phyloP scores from a whole-genome alignment of 768 basidiomycete genomes.

The Ephemerocybe angulata region DNA sequence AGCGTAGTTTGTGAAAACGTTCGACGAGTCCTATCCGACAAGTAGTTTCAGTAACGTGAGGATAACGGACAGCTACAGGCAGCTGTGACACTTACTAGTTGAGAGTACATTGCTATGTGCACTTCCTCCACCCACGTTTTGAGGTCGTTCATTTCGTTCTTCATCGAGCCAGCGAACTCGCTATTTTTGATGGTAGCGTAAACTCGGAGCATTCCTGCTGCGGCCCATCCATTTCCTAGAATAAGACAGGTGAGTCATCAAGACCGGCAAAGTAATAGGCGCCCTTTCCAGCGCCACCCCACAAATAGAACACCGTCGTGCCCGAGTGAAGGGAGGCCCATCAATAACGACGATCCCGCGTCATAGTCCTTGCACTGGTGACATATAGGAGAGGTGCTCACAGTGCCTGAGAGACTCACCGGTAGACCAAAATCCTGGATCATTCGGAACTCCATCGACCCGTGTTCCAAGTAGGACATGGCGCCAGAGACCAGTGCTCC shows the following conservation, averaged over 20 bases:
- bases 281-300: no score
- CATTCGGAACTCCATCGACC: constrained; percentile 40
- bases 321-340: no score
- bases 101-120: constrained; percentile 59
- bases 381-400: no score
- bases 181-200: constrained; percentile 79
- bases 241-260: no score
- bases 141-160: constrained; percentile 54
- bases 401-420: constrained; percentile 51
- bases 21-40: constrained; percentile 35
- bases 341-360: no score
- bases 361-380: no score
- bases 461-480: constrained; percentile 70
- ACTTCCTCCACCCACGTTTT: constrained; percentile 72
- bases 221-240: constrained; percentile 83
- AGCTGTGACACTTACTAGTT: constrained; percentile 43
- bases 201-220: no score
- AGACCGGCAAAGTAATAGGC: no score
- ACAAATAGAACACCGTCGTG: no score
- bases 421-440: constrained; percentile 78
- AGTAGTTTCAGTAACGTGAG: constrained; percentile 14
- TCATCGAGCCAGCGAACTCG: constrained; percentile 44
- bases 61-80: background rate
- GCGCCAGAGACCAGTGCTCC: constrained; percentile 57
- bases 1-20: constrained; percentile 71